These are phyloP conservation scores for Trypanosoma caninum DNA, from an alignment of 208 protist genomes.

Conservation along the genomic window DNA sequence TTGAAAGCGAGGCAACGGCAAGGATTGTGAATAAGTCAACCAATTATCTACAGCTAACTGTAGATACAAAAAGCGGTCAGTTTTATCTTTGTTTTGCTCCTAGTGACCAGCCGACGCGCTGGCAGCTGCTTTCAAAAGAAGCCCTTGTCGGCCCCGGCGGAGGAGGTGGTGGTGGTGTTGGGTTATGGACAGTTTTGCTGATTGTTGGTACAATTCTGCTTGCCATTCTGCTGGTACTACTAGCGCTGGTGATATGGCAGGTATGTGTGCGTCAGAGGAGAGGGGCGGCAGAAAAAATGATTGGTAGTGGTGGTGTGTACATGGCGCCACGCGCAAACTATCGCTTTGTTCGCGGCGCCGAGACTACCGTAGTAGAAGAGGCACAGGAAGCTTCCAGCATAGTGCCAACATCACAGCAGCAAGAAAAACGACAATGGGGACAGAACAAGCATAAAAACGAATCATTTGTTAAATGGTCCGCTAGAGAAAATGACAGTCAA, in stretches of 20 bases:
- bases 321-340: constrained; percentile 74
- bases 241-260: constrained; percentile 62
- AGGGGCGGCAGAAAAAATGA: not conserved
- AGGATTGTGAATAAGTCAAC: constrained; percentile 7
- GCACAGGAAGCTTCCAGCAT: no score
- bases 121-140: constrained; percentile 35
- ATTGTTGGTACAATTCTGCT: constrained; percentile 78
- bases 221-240: constrained; percentile 62
- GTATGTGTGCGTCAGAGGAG: constrained; percentile 37
- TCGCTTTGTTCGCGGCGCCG: constrained; percentile 42
- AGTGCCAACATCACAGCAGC: no score
- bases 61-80: constrained; percentile 24
- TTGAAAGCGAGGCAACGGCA: constrained; percentile 18
- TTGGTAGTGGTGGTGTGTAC: constrained; percentile 28
- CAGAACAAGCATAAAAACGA: no score
- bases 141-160: constrained; percentile 20
- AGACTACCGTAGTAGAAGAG: no score
- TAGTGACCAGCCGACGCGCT: constrained; percentile 30
- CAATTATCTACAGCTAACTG: constrained; percentile 35
- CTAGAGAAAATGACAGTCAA: no score
- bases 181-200: constrained; percentile 60
- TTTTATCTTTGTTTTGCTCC: constrained; percentile 76
- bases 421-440: no score
- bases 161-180: constrained; percentile 3
- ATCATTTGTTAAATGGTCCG: no score